These are phyloP conservation scores for Fusarium bactridioides DNA, from an alignment of 2,329 filamentous ascomycete species.

Conservation along the genomic window DNA sequence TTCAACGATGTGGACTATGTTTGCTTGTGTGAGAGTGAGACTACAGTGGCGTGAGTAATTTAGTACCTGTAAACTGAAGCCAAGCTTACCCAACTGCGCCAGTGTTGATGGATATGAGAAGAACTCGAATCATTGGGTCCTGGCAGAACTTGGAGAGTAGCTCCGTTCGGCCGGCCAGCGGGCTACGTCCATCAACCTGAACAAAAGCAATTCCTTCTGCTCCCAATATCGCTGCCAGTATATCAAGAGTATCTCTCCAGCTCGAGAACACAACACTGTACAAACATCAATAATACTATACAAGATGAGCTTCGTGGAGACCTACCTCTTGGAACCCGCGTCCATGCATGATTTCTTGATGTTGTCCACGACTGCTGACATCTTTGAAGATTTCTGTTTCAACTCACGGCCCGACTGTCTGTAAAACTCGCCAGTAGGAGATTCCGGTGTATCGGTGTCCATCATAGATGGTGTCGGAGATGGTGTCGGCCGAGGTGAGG, in stretches of 20 bases:
- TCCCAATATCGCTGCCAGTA: fast-evolving
- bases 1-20: not conserved
- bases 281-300: fast-evolving
- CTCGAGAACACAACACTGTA: not conserved
- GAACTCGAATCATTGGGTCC: not conserved
- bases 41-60: not conserved
- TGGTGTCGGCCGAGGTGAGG: not conserved
- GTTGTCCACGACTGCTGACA: not conserved
- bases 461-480: not conserved
- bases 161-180: not conserved
- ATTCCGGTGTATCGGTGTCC: fast-evolving
- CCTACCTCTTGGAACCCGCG: not conserved
- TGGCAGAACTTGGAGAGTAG: not conserved
- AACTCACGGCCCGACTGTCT: fast-evolving
- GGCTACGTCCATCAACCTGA: not conserved
- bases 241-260: not conserved
- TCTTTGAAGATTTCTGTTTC: not conserved
- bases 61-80: fast-evolving
- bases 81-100: not conserved
- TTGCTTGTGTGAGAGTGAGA: not conserved
- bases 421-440: fast-evolving
- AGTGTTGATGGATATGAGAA: conserved; percentile 16
- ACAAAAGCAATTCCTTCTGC: not conserved
- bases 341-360: not conserved
- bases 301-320: fast-evolving